phyloP scores from a whole-genome alignment of 805 yeast genomes.

The Suhomyces faveliae region DNA sequence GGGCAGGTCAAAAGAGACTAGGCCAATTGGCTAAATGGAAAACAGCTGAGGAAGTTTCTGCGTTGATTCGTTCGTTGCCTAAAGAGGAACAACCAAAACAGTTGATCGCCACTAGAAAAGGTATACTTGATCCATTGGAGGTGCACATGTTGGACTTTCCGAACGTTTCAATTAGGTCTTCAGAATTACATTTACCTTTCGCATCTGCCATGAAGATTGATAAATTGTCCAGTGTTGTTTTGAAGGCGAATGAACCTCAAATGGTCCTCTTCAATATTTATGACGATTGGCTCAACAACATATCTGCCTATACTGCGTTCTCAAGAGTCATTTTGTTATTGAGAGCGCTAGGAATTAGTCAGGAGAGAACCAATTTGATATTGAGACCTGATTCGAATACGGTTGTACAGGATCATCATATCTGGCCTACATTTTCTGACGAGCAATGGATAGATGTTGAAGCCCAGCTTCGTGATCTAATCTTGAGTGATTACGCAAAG shows the following conservation, averaged over 20 bases:
- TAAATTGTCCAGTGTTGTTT: constrained; percentile 71
- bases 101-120: constrained; percentile 83
- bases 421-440: constrained; percentile 89
- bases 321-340: constrained; percentile 81
- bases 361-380: constrained; percentile 72
- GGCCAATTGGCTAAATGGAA: constrained; percentile 97
- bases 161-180: constrained; percentile 81
- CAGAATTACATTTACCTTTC: constrained; percentile 88
- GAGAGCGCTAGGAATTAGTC: constrained; percentile 76
- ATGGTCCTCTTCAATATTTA: constrained; percentile 88
- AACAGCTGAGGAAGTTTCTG: constrained; percentile 96
- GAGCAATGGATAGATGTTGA: constrained; percentile 94
- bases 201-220: constrained; percentile 80
- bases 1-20: constrained; percentile 95
- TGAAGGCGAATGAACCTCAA: constrained; percentile 88
- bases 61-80: constrained; percentile 83
- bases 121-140: constrained; percentile 90
- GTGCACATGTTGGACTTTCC: constrained; percentile 98
- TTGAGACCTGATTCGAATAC: constrained; percentile 73
- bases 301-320: constrained; percentile 91
- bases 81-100: constrained; percentile 94
- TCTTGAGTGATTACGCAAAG: constrained; percentile 79
- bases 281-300: constrained; percentile 87
- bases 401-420: constrained; percentile 69
- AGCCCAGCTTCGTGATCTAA: constrained; percentile 81